These are phyloP conservation scores for Conticribra guillardii DNA, from an alignment of 108 stramenopile species.

Conservation along the genomic window DNA sequence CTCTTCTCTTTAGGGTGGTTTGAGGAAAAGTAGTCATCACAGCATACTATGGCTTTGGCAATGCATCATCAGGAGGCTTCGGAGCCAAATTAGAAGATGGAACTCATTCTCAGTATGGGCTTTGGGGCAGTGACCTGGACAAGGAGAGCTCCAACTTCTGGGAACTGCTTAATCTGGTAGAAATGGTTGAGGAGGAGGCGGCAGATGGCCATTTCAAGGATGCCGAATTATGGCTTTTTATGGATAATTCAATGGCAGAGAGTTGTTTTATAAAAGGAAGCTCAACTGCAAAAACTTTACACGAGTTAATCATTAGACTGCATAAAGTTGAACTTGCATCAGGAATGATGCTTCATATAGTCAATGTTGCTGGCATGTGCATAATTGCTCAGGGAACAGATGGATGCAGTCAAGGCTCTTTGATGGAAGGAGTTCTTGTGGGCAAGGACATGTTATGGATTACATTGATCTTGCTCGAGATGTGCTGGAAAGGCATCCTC, in stretches of 20 bases:
- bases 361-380: conserved; percentile 25
- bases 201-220: conserved; percentile 4
- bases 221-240: conserved; percentile 28
- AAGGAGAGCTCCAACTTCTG: conserved; percentile 25
- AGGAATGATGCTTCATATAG: conserved; percentile 6
- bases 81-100: conserved; percentile 21
- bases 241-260: conserved; percentile 33
- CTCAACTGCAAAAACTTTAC: conserved; percentile 8
- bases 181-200: conserved; percentile 28
- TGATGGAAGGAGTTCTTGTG: conserved; percentile 26
- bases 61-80: conserved; percentile 52
- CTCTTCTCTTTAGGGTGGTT: conserved; percentile 20
- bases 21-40: background rate
- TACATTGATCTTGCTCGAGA: conserved; percentile 23
- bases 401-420: conserved; percentile 24
- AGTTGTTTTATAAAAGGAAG: conserved; percentile 23
- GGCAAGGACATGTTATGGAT: conserved; percentile 27
- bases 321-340: conserved; percentile 12
- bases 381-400: conserved; percentile 45
- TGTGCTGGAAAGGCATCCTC: conserved; percentile 3
- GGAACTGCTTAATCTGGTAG: conserved; percentile 45
- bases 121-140: conserved; percentile 23
- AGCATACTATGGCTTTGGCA: conserved; percentile 53
- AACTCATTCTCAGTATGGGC: background rate
- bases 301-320: conserved; percentile 11